Evolutionary conservation across 2,329 filamentous ascomycete species (phyloP).

Genomic region (Cordyceps farinosa): DNA sequence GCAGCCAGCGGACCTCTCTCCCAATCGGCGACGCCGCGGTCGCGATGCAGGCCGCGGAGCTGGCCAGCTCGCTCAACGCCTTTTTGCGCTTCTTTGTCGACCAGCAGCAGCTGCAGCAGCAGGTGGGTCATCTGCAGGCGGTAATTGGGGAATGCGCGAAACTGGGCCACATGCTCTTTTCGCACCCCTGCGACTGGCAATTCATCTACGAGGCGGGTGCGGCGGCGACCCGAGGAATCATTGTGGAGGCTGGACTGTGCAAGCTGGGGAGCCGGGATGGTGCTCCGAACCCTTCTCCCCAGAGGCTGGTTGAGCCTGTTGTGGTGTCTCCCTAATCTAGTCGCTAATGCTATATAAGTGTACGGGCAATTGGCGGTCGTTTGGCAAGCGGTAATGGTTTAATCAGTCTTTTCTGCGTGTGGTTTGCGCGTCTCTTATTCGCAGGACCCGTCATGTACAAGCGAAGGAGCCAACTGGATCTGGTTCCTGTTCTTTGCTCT

Average conservation of each 20-base stretch:
- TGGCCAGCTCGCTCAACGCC: slow-evolving; percentile 32
- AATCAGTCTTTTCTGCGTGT: not conserved
- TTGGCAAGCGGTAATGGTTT: not conserved
- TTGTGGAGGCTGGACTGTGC: slow-evolving; percentile 31
- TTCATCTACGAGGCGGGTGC: slow-evolving; percentile 26
- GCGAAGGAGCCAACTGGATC: not conserved
- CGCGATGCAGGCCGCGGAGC: slow-evolving; percentile 29
- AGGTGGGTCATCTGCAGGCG: slow-evolving; percentile 36
- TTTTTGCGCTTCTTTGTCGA: slow-evolving; percentile 35
- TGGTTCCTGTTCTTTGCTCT: not conserved
- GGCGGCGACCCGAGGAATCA: slow-evolving; percentile 14
- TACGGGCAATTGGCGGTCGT: not conserved
- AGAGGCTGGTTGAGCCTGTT: slow-evolving; percentile 24
- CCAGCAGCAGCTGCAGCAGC: slow-evolving; percentile 29
- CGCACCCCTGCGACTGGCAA: slow-evolving; percentile 39
- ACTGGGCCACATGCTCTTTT: slow-evolving; percentile 41
- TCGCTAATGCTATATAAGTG: not conserved
- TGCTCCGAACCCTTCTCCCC: slow-evolving; percentile 22
- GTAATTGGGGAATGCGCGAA: slow-evolving; percentile 39
- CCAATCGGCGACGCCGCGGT: slow-evolving; percentile 27
- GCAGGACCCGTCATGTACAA: not conserved
- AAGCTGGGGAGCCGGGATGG: slow-evolving; percentile 29
- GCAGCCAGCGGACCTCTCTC: slow-evolving; percentile 35
- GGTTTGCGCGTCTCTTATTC: not conserved
- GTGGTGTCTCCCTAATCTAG: slow-evolving; percentile 8